Evolutionary conservation across 208 protist species (phyloP).

Genomic region (Angomonas ambiguus): DNA sequence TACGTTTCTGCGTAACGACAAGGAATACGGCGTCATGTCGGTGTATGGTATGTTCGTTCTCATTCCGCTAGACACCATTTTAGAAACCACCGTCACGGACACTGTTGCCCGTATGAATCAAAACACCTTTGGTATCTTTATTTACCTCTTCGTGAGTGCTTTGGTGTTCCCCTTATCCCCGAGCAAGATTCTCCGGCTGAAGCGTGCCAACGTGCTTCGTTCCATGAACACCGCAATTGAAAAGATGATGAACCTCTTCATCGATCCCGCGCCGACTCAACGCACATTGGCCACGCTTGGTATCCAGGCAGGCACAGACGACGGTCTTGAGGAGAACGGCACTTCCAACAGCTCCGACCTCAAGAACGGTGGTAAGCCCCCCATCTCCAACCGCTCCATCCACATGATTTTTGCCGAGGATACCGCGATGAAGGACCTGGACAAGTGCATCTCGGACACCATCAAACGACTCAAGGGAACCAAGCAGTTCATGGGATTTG

Average conservation of each 20-base stretch:
- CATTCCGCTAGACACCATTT: conserved; percentile 68
- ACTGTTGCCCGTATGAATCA: conserved; percentile 85
- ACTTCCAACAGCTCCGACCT: background rate
- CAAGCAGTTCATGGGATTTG: conserved; percentile 74
- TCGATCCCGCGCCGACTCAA: conserved; percentile 23
- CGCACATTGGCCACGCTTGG: background rate
- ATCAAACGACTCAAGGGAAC: conserved; percentile 54
- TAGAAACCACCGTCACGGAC: conserved; percentile 46
- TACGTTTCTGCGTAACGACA: conserved; percentile 78
- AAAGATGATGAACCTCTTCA: conserved; percentile 61
- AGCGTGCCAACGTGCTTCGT: conserved; percentile 70
- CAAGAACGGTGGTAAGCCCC: background rate
- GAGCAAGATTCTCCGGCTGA: conserved; percentile 63
- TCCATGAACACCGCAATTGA: conserved; percentile 45
- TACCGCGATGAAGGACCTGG: conserved; percentile 42
- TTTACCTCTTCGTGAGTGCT: conserved; percentile 80
- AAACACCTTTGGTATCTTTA: conserved; percentile 88
- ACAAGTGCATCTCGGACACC: conserved; percentile 41
- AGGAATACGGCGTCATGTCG: conserved; percentile 81
- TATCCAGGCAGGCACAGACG: conserved; percentile 1
- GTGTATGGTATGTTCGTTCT: conserved; percentile 88
- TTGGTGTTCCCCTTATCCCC: conserved; percentile 73
- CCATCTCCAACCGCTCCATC: conserved; percentile 45
- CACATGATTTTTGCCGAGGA: conserved; percentile 41
- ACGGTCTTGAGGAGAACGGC: background rate